Percentiles rank a stretch among this genome's conserved stretches.
Evolutionary conservation across 1,139 yeast species (phyloP).

Genomic region (Kodamaea derodonti): DNA sequence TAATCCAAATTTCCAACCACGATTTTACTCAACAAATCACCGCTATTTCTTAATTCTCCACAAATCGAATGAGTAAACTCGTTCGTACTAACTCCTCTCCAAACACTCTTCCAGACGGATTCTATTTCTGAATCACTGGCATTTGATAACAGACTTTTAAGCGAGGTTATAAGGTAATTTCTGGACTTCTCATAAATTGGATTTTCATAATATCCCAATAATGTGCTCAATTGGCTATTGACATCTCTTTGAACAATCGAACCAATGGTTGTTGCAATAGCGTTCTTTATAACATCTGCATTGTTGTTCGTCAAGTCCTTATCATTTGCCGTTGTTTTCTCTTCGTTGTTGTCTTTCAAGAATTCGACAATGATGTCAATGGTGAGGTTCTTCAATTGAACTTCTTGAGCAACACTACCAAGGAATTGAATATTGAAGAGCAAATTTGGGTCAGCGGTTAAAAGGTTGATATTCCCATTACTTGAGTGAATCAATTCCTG

Average conservation of each 20-base stretch:
- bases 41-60: conserved; percentile 14
- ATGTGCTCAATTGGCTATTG: conserved; percentile 12
- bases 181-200: conserved; percentile 8
- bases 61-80: conserved; percentile 12
- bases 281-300: conserved; percentile 39
- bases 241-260: conserved; percentile 37
- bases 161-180: conserved; percentile 10
- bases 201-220: conserved; percentile 8
- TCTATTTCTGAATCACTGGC: conserved; percentile 7
- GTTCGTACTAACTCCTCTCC: conserved; percentile 8
- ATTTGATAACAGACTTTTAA: conserved; percentile 8
- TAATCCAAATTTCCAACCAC: conserved; percentile 9
- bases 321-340: conserved; percentile 8
- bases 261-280: conserved; percentile 55
- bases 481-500: conserved; percentile 22
- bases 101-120: conserved; percentile 12
- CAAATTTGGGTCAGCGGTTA: conserved; percentile 14
- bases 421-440: conserved; percentile 37
- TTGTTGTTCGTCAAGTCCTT: conserved; percentile 14
- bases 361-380: conserved; percentile 7
- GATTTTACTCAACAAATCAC: conserved; percentile 13
- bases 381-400: conserved; percentile 6
- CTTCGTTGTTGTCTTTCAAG: conserved; percentile 7
- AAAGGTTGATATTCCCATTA: conserved; percentile 16
- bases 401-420: conserved; percentile 41